phyloP scores from a whole-genome alignment of 73 alveolate species.

The Paramecium octaurelia region DNA sequence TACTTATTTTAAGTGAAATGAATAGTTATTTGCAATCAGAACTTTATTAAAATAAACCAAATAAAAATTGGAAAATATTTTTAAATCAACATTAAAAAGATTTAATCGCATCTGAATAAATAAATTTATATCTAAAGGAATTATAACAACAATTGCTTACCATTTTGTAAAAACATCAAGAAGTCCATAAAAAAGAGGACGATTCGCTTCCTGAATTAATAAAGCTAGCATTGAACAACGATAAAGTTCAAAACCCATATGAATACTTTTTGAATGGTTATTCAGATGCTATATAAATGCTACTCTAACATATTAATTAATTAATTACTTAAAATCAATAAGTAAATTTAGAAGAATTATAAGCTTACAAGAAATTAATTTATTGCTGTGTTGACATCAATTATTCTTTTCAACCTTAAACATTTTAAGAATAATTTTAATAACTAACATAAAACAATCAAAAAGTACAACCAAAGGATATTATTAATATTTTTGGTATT shows the following conservation, averaged over 20 bases:
- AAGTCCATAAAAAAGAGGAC: background rate
- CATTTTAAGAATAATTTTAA: background rate
- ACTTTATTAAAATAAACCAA: background rate
- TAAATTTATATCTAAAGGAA: background rate
- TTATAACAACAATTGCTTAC: background rate
- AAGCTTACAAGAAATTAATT: background rate
- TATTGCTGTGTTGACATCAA: background rate
- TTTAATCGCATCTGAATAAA: background rate
- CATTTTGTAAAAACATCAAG: background rate
- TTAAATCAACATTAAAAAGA: background rate
- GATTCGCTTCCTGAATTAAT: background rate
- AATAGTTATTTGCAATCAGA: background rate
- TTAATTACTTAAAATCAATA: background rate
- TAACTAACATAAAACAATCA: background rate
- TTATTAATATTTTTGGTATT: background rate
- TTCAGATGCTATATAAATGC: background rate
- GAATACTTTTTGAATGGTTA: background rate
- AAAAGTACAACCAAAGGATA: background rate
- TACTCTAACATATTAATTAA: background rate
- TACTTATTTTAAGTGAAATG: background rate
- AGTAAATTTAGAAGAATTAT: background rate
- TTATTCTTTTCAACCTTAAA: background rate
- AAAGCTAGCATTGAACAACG: background rate
- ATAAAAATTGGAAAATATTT: background rate
- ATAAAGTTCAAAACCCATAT: background rate